Conservation (phyloP, 441 rosid species). For the Croton laevigatus region DNA sequence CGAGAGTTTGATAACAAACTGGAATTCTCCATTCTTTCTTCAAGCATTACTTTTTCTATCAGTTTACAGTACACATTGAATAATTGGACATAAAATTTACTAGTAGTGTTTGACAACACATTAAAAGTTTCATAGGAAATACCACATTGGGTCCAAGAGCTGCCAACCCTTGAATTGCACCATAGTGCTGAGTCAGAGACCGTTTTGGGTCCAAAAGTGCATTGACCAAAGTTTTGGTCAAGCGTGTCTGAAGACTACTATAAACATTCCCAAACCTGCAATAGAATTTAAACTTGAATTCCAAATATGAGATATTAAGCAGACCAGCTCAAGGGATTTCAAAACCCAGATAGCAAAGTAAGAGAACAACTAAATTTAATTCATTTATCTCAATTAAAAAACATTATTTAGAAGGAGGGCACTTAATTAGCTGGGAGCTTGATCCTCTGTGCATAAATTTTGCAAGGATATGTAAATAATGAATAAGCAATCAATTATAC, state of each 20-base stretch:
- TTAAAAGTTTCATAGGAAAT: slow-evolving; percentile 24
- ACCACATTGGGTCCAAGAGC: slow-evolving; percentile 89
- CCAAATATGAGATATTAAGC: slow-evolving; percentile 17
- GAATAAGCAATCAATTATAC: not conserved
- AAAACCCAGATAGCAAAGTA: not conserved
- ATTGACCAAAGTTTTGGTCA: slow-evolving; percentile 81
- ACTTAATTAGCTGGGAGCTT: slow-evolving; percentile 2
- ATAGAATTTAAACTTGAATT: slow-evolving; percentile 21
- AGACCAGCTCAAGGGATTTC: not conserved
- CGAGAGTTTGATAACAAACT: not conserved
- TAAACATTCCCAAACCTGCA: slow-evolving; percentile 80
- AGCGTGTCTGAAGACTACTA: slow-evolving; percentile 79
- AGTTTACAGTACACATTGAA: not conserved
- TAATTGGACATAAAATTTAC: not conserved
- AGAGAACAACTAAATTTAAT: not conserved
- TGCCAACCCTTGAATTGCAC: slow-evolving; percentile 92
- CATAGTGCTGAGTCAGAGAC: slow-evolving; percentile 87
- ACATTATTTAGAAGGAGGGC: not conserved
- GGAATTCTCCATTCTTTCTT: not conserved
- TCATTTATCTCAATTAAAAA: not conserved
- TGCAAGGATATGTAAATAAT: not conserved
- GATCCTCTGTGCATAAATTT: not conserved
- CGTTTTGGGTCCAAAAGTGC: slow-evolving; percentile 83
- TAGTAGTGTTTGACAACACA: not conserved
- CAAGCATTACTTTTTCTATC: not conserved